These are phyloP conservation scores for Pseudocercospora macadamiae DNA, from an alignment of 2,329 filamentous ascomycete genomes.

Conservation along the genomic window DNA sequence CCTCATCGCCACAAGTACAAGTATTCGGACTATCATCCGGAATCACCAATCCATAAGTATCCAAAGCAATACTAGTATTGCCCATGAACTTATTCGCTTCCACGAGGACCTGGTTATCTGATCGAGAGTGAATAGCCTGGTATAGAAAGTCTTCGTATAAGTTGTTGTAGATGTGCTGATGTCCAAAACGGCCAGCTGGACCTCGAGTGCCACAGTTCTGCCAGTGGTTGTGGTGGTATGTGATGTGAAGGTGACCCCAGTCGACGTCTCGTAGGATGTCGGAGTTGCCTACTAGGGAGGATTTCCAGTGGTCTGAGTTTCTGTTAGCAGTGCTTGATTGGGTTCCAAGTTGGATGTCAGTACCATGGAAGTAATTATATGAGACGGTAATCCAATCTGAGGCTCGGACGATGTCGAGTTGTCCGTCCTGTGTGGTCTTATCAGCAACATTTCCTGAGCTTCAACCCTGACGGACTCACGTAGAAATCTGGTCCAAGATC, in stretches of 20 bases:
- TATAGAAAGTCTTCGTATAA: constrained; percentile 53
- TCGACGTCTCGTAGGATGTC: constrained; percentile 46
- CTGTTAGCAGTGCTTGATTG: neutral
- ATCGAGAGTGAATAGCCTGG: constrained; percentile 54
- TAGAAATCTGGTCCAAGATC: constrained; percentile 32
- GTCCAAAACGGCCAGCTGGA: constrained; percentile 54
- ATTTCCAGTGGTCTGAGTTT: constrained; percentile 47
- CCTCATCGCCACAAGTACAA: constrained; percentile 56
- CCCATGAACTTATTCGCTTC: constrained; percentile 55
- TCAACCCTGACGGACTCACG: constrained; percentile 2
- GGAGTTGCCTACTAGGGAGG: constrained; percentile 49
- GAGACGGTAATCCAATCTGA: constrained; percentile 53
- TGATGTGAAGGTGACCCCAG: constrained; percentile 51
- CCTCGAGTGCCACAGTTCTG: constrained; percentile 51
- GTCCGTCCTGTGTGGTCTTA: constrained; percentile 41
- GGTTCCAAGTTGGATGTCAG: neutral
- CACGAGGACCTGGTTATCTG: constrained; percentile 54
- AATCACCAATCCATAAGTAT: constrained; percentile 60
- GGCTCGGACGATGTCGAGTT: constrained; percentile 51
- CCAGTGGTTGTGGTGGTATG: constrained; percentile 57
- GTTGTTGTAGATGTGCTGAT: constrained; percentile 56
- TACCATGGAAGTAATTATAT: constrained; percentile 53
- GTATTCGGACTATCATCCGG: constrained; percentile 60
- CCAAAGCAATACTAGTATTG: constrained; percentile 54
- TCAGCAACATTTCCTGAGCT: neutral